Percentiles rank a stretch among this genome's conserved stretches.
phyloP scores from a whole-genome alignment of 2,329 filamentous ascomycete species.

The Alternaria consortialis region DNA sequence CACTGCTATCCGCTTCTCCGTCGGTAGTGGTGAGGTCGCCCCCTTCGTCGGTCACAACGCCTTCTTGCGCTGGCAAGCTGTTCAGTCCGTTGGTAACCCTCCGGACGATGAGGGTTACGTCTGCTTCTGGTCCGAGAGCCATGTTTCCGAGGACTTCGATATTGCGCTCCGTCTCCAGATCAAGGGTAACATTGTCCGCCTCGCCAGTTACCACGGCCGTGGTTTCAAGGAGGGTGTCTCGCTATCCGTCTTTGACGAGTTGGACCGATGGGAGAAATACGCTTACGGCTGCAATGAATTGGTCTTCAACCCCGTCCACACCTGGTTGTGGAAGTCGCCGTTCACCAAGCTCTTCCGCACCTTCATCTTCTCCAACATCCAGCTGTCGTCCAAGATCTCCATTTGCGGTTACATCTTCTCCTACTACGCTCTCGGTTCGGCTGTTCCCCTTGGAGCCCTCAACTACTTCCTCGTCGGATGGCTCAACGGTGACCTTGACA shows the following conservation, averaged over 20 bases:
- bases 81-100: constrained; percentile 62
- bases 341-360: constrained; percentile 70
- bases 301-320: constrained; percentile 71
- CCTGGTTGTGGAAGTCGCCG: constrained; percentile 68
- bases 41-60: constrained; percentile 81
- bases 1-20: constrained; percentile 72
- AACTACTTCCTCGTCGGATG: constrained; percentile 77
- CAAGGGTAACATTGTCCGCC: constrained; percentile 71
- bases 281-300: constrained; percentile 75
- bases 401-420: constrained; percentile 75
- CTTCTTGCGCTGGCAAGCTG: constrained; percentile 72
- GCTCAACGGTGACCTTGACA: constrained; percentile 77
- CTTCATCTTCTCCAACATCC: constrained; percentile 68
- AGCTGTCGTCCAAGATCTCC: constrained; percentile 71
- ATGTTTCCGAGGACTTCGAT: constrained; percentile 80
- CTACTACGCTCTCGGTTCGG: constrained; percentile 73
- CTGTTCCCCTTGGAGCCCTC: constrained; percentile 68
- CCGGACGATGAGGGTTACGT: constrained; percentile 64
- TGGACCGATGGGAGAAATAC: constrained; percentile 75
- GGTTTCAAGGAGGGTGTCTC: constrained; percentile 78
- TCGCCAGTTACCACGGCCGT: constrained; percentile 72
- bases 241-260: constrained; percentile 75
- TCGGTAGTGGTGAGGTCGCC: constrained; percentile 73
- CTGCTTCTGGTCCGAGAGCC: constrained; percentile 77
- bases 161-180: constrained; percentile 75